Percentiles rank a stretch among this genome's conserved stretches.
Evolutionary conservation across 257 asterid genomes (phyloP).

Genomic region (Euphrasia confusa): DNA sequence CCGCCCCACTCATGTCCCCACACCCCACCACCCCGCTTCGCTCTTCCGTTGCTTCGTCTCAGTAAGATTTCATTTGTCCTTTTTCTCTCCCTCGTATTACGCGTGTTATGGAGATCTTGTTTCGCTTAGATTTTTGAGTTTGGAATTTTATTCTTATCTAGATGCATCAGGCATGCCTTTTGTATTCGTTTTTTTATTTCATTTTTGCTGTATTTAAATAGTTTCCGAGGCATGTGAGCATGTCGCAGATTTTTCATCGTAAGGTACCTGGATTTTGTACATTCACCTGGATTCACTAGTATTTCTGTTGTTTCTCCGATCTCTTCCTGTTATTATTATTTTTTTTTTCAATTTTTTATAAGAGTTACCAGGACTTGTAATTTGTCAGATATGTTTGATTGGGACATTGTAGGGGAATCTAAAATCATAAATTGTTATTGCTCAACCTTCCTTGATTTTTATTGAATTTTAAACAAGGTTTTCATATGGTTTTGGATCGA

Average conservation of each 20-base stretch:
- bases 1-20: slow-evolving; percentile 59
- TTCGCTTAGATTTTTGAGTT: not conserved
- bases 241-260: not conserved
- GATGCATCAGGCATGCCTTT: not conserved
- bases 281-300: not conserved
- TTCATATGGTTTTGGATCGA: not conserved
- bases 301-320: not conserved
- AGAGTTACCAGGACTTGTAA: not conserved
- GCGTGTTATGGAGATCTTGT: not conserved
- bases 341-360: not conserved
- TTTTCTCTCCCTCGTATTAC: slow-evolving; percentile 2
- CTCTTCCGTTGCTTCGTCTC: slow-evolving; percentile 49
- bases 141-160: not conserved
- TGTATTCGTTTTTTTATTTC: too few relatives aligned
- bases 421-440: not conserved
- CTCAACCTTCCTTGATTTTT: not conserved
- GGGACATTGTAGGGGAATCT: not conserved
- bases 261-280: slow-evolving; percentile 1
- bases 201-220: not conserved
- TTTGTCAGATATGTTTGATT: not conserved
- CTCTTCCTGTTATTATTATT: too few relatives aligned
- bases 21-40: slow-evolving; percentile 51
- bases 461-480: not conserved
- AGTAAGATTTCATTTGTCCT: slow-evolving; percentile 37
- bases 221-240: not conserved